Evolutionary conservation across 345 rosid genomes (phyloP).

Genomic region (Aegle marmelos): DNA sequence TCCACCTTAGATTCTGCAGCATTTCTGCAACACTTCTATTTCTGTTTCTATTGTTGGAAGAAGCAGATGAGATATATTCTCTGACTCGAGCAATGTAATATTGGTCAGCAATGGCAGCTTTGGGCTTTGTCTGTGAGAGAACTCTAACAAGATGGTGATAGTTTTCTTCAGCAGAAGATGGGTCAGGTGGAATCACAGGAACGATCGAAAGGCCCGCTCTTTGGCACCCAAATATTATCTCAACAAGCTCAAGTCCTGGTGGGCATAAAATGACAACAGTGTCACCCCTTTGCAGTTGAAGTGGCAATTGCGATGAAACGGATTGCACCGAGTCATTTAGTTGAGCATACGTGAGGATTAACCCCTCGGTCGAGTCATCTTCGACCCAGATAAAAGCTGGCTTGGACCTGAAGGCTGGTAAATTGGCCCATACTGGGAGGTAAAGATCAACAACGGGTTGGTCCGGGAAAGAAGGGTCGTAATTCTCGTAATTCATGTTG

Average conservation of each 20-base stretch:
- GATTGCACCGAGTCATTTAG: conserved; percentile 38
- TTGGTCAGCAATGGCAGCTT: conserved; percentile 50
- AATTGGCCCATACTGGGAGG: conserved; percentile 52
- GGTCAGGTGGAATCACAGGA: conserved; percentile 48
- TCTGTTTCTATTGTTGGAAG: conserved; percentile 10
- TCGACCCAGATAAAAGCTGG: conserved; percentile 50
- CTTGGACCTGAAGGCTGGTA: conserved; percentile 42
- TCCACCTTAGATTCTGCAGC: conserved; percentile 41
- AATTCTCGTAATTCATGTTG: conserved; percentile 47
- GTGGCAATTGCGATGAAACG: conserved; percentile 32
- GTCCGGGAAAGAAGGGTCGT: conserved; percentile 57
- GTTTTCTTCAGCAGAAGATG: conserved; percentile 29
- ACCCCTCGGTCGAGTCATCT: conserved; percentile 6
- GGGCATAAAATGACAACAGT: conserved; percentile 44
- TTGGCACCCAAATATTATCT: conserved; percentile 54
- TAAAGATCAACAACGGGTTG: conserved; percentile 59
- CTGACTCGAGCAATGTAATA: conserved; percentile 31
- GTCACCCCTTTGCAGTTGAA: conserved; percentile 35
- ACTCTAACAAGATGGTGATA: conserved; percentile 46
- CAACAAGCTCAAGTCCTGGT: conserved; percentile 50
- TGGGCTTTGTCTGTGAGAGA: conserved; percentile 53
- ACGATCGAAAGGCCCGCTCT: conserved; percentile 52
- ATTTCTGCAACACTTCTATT: conserved; percentile 24
- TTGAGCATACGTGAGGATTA: conserved; percentile 38
- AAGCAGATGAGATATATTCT: conserved; percentile 27